Base-by-base conservation (phyloP, 768 basidiomycete species). In the Termitomyces sp. region DNA sequence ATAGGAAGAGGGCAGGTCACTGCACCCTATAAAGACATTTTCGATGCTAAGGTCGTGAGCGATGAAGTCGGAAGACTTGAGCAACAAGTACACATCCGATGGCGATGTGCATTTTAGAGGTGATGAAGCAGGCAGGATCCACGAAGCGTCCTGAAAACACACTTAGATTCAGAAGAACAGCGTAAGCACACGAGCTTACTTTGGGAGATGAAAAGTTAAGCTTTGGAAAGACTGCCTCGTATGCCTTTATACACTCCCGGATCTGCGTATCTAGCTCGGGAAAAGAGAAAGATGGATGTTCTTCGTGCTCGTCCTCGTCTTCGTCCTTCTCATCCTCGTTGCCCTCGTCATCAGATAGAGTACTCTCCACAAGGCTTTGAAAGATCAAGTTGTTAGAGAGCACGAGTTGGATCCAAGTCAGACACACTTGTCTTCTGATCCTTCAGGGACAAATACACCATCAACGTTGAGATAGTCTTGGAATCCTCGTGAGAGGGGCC, bases 151-250 rank as follows among this genome's bases (percentile, higher is more conserved):
- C 94, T 95, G 34, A 45, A 49, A 42, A 60, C 10, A 53, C 7
- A 40, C 25, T 29, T 10, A 29, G 25, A 37, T 52, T 32, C 46
- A 11, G 29, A 32, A 34, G 42, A 36, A 34, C 8, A n/a, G 34
- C 5, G 48, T 31, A 34, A 11, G 31, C 9, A 42, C 38, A 47
- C 47, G 56, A 20, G 68, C 61, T 25, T 61, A 91, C 95, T 77
- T 88, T 90, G 14, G 96, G 96, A n/a, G 92, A 88, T 6, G 94
- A 92, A 76, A 96, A 97, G 69, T 97, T 98, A 59, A 98, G 85
- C 74, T 98, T 98, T 0, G 96, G 95, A 71, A 98, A 98, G 34
- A 96, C 88, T 6, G 88, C 89, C 3, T 86, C 90, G 71, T 91
- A 95, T 59, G 82, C 73, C 49, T 75, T 67, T n/a, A 97, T 78